Conservation (phyloP, 1,284 basidiomycete species). For the Apiotrichum gamsii region DNA sequence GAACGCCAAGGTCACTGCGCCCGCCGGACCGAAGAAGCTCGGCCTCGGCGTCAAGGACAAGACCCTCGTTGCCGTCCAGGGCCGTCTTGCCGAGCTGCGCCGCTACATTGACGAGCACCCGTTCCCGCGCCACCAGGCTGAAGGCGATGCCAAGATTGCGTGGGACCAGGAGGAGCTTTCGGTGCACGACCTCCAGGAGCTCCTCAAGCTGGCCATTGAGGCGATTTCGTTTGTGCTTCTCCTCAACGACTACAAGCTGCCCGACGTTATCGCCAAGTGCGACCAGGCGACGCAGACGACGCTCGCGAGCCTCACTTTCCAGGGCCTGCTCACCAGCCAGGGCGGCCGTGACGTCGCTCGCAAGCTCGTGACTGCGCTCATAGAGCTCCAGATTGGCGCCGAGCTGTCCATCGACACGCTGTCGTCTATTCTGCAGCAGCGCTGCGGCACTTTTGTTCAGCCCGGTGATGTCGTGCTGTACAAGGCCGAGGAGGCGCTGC, state of each 20-base stretch:
- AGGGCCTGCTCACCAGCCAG: conserved; percentile 74
- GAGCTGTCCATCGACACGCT: conserved; percentile 94
- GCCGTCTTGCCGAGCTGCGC: conserved; percentile 69
- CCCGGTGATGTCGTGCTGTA: conserved; percentile 97
- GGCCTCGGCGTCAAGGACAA: conserved; percentile 53
- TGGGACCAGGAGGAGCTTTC: conserved; percentile 45
- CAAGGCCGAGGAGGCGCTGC: conserved; percentile 92
- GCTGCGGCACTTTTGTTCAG: conserved; percentile 95
- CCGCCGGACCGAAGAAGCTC: conserved; percentile 19
- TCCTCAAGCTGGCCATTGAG: conserved; percentile 78
- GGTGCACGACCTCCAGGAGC: conserved; percentile 43
- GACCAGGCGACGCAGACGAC: conserved; percentile 57
- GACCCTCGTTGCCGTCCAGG: conserved; percentile 62
- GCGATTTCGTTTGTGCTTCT: conserved; percentile 89
- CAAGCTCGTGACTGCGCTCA: conserved; percentile 86
- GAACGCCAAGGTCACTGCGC: conserved; percentile 64
- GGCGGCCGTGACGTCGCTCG: conserved; percentile 76
- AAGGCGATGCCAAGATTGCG: conserved; percentile 40
- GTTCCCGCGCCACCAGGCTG: conserved; percentile 37
- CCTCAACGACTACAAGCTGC: conserved; percentile 81
- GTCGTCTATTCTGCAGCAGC: conserved; percentile 84
- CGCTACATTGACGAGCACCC: conserved; percentile 56
- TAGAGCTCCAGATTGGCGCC: conserved; percentile 94
- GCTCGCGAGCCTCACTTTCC: conserved; percentile 66
- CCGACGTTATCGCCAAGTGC: conserved; percentile 60